Evolutionary conservation across 2,329 filamentous ascomycete genomes (phyloP).

Genomic region (Diaporthe sp.): DNA sequence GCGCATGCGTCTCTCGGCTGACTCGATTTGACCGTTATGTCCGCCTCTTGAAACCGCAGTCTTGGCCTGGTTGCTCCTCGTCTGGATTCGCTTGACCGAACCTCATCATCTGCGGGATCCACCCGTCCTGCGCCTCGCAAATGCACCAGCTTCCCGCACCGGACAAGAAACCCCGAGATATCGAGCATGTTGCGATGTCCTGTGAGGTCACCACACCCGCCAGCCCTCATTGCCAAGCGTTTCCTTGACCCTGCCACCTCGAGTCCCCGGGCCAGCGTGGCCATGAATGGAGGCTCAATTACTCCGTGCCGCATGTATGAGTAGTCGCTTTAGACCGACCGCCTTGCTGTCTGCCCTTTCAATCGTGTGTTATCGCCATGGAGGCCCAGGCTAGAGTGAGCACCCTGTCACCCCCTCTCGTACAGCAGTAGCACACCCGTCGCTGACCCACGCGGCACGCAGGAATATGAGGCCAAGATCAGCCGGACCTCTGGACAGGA

Average conservation of each 20-base stretch:
- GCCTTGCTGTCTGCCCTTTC: background rate
- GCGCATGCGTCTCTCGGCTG: slow-evolving; percentile 20
- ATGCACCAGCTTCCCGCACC: slow-evolving; percentile 22
- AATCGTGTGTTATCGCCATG: slow-evolving; percentile 31
- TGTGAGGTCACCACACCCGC: slow-evolving; percentile 14
- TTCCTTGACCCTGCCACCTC: slow-evolving; percentile 2
- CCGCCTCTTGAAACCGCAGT: slow-evolving; percentile 10
- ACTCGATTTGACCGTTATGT: slow-evolving; percentile 8
- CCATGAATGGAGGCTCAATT: slow-evolving; percentile 9
- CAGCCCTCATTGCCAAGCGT: slow-evolving; percentile 22
- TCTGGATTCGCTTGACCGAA: slow-evolving; percentile 1
- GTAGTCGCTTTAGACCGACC: background rate
- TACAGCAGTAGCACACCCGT: background rate
- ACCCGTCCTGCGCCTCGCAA: slow-evolving; percentile 24
- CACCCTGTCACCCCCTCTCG: background rate
- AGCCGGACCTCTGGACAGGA: slow-evolving; percentile 66
- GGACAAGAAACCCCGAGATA: slow-evolving; percentile 20
- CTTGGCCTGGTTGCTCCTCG: slow-evolving; percentile 12
- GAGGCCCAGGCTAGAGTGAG: slow-evolving; percentile 40
- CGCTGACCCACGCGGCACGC: slow-evolving; percentile 35
- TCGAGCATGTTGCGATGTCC: slow-evolving; percentile 29
- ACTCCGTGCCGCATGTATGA: slow-evolving; percentile 25
- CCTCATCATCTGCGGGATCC: slow-evolving; percentile 10
- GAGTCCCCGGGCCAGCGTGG: slow-evolving; percentile 1
- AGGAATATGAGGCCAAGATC: slow-evolving; percentile 69